Percentiles rank a stretch among this genome's conserved stretches.
Evolutionary conservation across 2,329 filamentous ascomycete species (phyloP).

Genomic region (Chaetomium globosum): DNA sequence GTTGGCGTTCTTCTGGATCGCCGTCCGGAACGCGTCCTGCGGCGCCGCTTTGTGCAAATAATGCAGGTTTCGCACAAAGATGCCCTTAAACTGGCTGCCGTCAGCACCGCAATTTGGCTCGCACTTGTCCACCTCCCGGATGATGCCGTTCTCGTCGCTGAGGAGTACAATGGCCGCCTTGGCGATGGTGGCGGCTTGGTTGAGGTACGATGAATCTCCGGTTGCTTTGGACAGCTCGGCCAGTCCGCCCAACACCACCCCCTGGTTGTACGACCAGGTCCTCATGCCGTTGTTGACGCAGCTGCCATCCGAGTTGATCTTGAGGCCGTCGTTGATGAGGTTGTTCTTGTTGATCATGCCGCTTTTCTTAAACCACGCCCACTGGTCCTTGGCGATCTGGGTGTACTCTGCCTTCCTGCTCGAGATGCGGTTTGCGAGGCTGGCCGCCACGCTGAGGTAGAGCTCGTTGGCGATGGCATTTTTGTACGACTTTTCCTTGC

Average conservation of each 20-base stretch:
- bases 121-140: constrained; percentile 53
- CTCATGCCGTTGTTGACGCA: constrained; percentile 53
- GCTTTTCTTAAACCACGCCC: constrained; percentile 55
- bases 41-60: constrained; percentile 57
- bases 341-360: constrained; percentile 55
- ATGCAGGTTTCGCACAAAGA: constrained; percentile 66
- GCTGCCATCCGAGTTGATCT: constrained; percentile 44
- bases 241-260: constrained; percentile 56
- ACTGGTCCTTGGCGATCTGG: constrained; percentile 51
- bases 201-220: constrained; percentile 45
- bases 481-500: constrained; percentile 54
- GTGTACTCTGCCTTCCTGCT: constrained; percentile 47
- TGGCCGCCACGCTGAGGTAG: constrained; percentile 55
- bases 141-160: constrained; percentile 48
- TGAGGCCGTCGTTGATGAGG: constrained; percentile 58
- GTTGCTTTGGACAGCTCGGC: constrained; percentile 54
- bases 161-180: constrained; percentile 53
- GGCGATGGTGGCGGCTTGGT: constrained; percentile 53
- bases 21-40: constrained; percentile 52
- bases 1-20: constrained; percentile 64
- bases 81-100: constrained; percentile 68
- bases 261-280: constrained; percentile 61
- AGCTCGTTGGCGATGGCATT: constrained; percentile 62
- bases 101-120: constrained; percentile 56
- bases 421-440: constrained; percentile 53